Percentiles rank a stretch among this genome's conserved stretches.
Conservation (phyloP, 768 basidiomycete genomes). For the Mycena indigotica region DNA sequence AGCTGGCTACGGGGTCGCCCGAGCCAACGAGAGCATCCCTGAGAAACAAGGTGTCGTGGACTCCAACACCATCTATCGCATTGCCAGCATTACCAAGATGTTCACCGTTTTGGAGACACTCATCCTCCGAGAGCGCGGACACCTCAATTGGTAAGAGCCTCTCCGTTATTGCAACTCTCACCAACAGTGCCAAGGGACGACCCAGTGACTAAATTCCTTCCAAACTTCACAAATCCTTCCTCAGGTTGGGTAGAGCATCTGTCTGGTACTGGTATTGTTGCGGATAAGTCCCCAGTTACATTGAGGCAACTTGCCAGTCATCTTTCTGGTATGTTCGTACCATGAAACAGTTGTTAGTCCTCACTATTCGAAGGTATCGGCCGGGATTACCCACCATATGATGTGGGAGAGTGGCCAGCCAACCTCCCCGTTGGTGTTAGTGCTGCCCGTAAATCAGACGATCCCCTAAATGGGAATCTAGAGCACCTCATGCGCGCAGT, state of each 20-base stretch:
- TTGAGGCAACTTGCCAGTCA: conserved; percentile 47
- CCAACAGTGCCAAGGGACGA: conserved; percentile 44
- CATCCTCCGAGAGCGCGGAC: conserved; percentile 49
- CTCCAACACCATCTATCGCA: conserved; percentile 51
- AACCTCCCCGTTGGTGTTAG: conserved; percentile 29
- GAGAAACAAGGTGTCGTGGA: conserved; percentile 29
- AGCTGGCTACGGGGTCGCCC: conserved; percentile 42
- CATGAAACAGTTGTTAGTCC: not conserved
- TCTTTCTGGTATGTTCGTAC: conserved; percentile 26
- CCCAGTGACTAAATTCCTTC: conserved; percentile 46
- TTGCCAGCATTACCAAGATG: conserved; percentile 56
- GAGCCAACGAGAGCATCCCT: conserved; percentile 49
- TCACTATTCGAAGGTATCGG: conserved; percentile 32
- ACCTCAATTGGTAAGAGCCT: conserved; percentile 36
- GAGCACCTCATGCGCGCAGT: conserved; percentile 39
- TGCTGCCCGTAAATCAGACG: conserved; percentile 31
- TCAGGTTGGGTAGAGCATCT: conserved; percentile 39
- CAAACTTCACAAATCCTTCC: conserved; percentile 38
- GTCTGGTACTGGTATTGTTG: conserved; percentile 10
- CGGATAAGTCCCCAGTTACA: conserved; percentile 34
- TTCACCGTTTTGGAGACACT: conserved; percentile 51
- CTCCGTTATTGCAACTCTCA: not conserved
- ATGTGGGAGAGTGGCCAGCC: conserved; percentile 45
- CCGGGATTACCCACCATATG: conserved; percentile 36
- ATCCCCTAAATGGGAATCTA: conserved; percentile 30